phyloP scores from a whole-genome alignment of 2,329 filamentous ascomycete genomes.

The Bipolaris bicolor region DNA sequence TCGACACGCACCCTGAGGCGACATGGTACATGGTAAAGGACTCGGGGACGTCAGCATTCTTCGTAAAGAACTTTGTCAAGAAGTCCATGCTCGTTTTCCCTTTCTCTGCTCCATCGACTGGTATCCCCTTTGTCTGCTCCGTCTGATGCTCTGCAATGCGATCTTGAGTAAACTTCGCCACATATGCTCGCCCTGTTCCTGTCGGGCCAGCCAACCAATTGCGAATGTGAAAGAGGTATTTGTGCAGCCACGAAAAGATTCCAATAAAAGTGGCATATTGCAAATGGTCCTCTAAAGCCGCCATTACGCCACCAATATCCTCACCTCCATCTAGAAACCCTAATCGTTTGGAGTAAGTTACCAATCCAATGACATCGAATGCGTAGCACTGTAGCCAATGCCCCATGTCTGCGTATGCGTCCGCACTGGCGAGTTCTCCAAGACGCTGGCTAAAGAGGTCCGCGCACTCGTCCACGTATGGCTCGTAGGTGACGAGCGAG shows the following conservation, averaged over 20 bases:
- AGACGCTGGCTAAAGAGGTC: slow-evolving; percentile 38
- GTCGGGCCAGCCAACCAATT: slow-evolving; percentile 45
- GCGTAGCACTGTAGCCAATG: slow-evolving; percentile 47
- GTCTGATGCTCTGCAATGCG: slow-evolving; percentile 23
- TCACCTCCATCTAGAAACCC: slow-evolving; percentile 26
- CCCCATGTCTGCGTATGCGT: slow-evolving; percentile 24
- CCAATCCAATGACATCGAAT: slow-evolving; percentile 49
- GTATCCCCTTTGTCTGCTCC: slow-evolving; percentile 11
- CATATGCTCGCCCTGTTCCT: slow-evolving; percentile 38
- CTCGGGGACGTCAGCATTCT: slow-evolving; percentile 29
- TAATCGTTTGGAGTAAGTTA: slow-evolving; percentile 27
- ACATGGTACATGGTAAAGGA: slow-evolving; percentile 48
- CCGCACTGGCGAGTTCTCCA: slow-evolving; percentile 33
- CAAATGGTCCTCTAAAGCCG: slow-evolving; percentile 14
- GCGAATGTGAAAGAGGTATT: slow-evolving; percentile 42
- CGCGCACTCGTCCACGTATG: slow-evolving; percentile 49
- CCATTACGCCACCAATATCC: slow-evolving; percentile 15
- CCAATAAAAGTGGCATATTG: slow-evolving; percentile 10
- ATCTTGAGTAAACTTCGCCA: slow-evolving; percentile 30
- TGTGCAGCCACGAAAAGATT: slow-evolving; percentile 38
- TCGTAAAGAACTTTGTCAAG: slow-evolving; percentile 22
- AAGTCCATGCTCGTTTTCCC: slow-evolving; percentile 17
- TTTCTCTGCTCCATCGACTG: slow-evolving; percentile 7
- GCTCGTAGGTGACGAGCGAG: slow-evolving; percentile 46
- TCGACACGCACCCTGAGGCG: slow-evolving; percentile 44